A percentile compares a stretch with the other conserved stretches of the same genome.
These are phyloP conservation scores for Dichomitus squalens DNA, from an alignment of 1,284 basidiomycete species.

Conservation along the genomic window DNA sequence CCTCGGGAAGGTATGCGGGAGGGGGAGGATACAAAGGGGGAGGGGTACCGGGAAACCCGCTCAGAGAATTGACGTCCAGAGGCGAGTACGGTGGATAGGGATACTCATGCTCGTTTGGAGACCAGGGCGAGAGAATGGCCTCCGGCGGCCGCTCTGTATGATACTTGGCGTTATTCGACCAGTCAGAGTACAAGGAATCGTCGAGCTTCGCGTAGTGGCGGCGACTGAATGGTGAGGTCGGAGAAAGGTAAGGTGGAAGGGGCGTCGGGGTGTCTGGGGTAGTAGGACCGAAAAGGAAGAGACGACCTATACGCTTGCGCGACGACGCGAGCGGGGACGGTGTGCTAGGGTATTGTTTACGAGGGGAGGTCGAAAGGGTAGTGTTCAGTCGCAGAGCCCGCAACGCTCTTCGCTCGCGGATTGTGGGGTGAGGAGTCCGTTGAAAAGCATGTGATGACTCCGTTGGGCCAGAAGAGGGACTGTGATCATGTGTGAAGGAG, in stretches of 20 bases:
- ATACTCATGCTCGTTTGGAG: conserved; percentile 27
- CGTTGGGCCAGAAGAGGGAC: conserved; percentile 6
- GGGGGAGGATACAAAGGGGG: conserved; percentile 28
- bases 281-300: conserved; percentile 21
- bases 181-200: conserved; percentile 22
- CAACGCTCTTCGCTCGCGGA: conserved; percentile 13
- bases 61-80: not conserved
- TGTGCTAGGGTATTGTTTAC: conserved; percentile 14
- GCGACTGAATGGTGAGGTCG: conserved; percentile 12
- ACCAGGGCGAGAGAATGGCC: conserved; percentile 33
- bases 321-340: conserved; percentile 7
- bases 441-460: conserved; percentile 12
- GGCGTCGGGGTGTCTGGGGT: conserved; percentile 4
- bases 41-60: conserved; percentile 16
- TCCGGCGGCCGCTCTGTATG: conserved; percentile 22
- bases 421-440: not conserved
- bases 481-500: conserved; percentile 14
- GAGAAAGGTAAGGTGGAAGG: conserved; percentile 5
- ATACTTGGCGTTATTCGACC: conserved; percentile 16
- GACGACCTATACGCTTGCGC: conserved; percentile 17
- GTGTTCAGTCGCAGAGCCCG: conserved; percentile 15
- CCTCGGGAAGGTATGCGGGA: conserved; percentile 24
- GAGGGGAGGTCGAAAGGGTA: not conserved
- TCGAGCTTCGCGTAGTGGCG: conserved; percentile 26
- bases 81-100: conserved; percentile 19